These are phyloP conservation scores for Ammopiptanthus mongolicus DNA, from an alignment of 306 rosid genomes.

Conservation along the genomic window DNA sequence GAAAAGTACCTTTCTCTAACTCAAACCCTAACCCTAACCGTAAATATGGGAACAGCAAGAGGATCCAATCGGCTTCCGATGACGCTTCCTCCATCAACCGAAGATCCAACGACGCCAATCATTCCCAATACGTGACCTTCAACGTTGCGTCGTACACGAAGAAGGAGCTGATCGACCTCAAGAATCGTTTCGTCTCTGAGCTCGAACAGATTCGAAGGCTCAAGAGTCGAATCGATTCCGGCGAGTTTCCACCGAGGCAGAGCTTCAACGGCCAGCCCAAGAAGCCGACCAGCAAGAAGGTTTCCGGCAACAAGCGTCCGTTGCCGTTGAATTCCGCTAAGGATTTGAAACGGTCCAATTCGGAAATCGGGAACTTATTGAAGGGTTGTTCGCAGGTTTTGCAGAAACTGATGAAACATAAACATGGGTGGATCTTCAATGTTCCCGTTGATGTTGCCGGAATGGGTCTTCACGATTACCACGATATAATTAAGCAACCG, in stretches of 20 bases:
- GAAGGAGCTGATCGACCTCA: slow-evolving; percentile 67
- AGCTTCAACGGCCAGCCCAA: slow-evolving; percentile 29
- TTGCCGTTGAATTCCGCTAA: slow-evolving; percentile 32
- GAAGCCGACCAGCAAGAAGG: slow-evolving; percentile 54
- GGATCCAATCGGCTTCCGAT: slow-evolving; percentile 69
- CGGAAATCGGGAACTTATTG: slow-evolving; percentile 43
- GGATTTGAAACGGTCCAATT: slow-evolving; percentile 55
- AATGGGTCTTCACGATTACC: slow-evolving; percentile 78
- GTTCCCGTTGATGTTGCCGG: slow-evolving; percentile 61
- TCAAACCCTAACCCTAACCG: slow-evolving; percentile 59
- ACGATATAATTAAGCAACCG: slow-evolving; percentile 69
- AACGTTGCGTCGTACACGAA: slow-evolving; percentile 44
- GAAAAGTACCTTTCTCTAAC: slow-evolving; percentile 54
- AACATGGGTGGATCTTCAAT: slow-evolving; percentile 66
- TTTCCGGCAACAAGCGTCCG: slow-evolving; percentile 62
- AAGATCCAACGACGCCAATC: slow-evolving; percentile 33
- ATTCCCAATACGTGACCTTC: slow-evolving; percentile 55
- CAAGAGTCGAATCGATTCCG: slow-evolving; percentile 53
- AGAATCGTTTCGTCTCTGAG: slow-evolving; percentile 45
- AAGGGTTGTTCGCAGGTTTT: slow-evolving; percentile 64
- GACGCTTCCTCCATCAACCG: slow-evolving; percentile 82
- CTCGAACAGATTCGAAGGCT: slow-evolving; percentile 72
- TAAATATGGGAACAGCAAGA: slow-evolving; percentile 44
- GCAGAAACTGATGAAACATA: slow-evolving; percentile 79
- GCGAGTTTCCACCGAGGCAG: slow-evolving; percentile 31